Evolutionary conservation across 2,329 filamentous ascomycete genomes (phyloP), one percentile per base, ranked within the genome.

Genomic region (Chrysoporthe austroafricana): DNA sequence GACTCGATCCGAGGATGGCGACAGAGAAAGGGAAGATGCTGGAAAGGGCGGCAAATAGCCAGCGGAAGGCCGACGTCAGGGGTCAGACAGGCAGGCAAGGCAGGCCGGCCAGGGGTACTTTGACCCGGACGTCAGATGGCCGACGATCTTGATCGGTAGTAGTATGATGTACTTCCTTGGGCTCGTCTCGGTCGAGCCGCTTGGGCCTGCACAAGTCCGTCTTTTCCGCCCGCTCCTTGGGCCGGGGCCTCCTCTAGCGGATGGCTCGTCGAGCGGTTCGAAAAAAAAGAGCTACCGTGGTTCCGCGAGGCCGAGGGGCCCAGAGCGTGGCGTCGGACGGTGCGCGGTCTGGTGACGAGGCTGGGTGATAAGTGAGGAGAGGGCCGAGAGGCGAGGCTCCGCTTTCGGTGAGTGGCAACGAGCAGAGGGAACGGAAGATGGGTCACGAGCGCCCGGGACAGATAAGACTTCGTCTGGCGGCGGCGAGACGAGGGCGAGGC

Each of bases 21-120:
- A 52, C 39, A 39, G 26, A 43, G 52, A 50, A 63, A 69, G 64
- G 66, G 69, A 70, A 70, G 67, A 69, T 69, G 69, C 67, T 70
- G 67, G 69, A 65, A 70, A 59, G 32, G 67, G 67, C 69, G 68
- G 67, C 67, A 63, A 63, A 64, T 56, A 44, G 58, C 26, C 26
- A 26, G 26, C 26, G 26, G 26, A 26, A 62, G 50, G 48, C 36
- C 56, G 65, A 61, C 54, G 62, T 62, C 65, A 58, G 63, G 62
- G 62, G 58, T 52, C 39, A 50, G 48, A 61, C 32, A 56, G 50
- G 64, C 42, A 57, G 59, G 39, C 59, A 52, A 58, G 48, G 54
- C 62, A 68, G 48, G 46, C 54, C 46, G 66, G 48, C 44, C 61
- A 50, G 39, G 48, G 46, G 46, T 65, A 48, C 61, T 62, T 36